Evolutionary conservation across 1,139 yeast species (phyloP).

Genomic region (Debaryomyces udenii): DNA sequence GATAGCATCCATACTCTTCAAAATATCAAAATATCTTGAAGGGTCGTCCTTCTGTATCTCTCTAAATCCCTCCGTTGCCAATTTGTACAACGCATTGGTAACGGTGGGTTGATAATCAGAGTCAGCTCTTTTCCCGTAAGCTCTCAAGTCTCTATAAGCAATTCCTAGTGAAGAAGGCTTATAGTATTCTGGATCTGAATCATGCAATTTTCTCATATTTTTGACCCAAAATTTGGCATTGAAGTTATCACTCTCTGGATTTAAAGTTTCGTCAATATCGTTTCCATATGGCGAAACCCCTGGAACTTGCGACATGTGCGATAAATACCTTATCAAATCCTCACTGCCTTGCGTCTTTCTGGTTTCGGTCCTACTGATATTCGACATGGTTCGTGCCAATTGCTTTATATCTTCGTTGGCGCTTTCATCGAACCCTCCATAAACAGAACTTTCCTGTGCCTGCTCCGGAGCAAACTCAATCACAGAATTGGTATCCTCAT

Average conservation of each 20-base stretch:
- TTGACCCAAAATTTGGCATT: constrained; percentile 76
- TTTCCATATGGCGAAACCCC: constrained; percentile 43
- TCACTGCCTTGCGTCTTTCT: constrained; percentile 39
- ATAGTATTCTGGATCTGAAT: constrained; percentile 61
- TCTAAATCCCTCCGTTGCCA: constrained; percentile 18
- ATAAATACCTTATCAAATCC: constrained; percentile 48
- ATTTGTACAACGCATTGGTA: constrained; percentile 46
- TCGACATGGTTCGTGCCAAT: constrained; percentile 38
- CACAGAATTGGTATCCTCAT: constrained; percentile 10
- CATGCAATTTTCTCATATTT: constrained; percentile 58
- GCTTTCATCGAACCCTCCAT: constrained; percentile 32
- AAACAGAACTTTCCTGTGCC: constrained; percentile 28
- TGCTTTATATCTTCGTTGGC: constrained; percentile 31
- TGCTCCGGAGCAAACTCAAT: constrained; percentile 13
- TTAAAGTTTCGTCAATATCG: constrained; percentile 22
- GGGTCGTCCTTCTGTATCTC: constrained; percentile 17
- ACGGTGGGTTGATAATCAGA: constrained; percentile 81
- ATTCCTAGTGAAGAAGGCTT: constrained; percentile 68
- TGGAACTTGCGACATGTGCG: constrained; percentile 57
- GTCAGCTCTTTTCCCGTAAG: constrained; percentile 75
- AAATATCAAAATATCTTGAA: constrained; percentile 30
- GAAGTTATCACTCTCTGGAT: constrained; percentile 55
- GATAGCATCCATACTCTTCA: constrained; percentile 38
- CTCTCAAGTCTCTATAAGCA: constrained; percentile 67
- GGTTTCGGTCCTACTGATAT: constrained; percentile 11